phyloP scores from a whole-genome alignment of 1,284 basidiomycete species.

The Phylloboletellus chloephorus region DNA sequence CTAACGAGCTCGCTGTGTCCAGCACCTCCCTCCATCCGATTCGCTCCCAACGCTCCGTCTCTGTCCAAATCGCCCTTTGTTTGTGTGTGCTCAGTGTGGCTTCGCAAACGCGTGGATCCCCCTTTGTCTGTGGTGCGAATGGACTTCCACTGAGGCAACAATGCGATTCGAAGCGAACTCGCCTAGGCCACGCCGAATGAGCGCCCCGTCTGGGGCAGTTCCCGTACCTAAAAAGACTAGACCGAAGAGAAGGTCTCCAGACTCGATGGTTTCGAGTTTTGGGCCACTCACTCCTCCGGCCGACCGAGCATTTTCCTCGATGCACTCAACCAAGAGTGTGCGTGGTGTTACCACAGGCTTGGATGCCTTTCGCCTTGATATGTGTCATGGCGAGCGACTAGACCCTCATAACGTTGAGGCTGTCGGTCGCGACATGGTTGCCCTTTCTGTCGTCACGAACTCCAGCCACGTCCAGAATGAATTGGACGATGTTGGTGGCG shows the following conservation, averaged over 20 bases:
- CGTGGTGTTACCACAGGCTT: constrained; percentile 29
- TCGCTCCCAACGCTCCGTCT: constrained; percentile 52
- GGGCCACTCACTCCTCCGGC: constrained; percentile 21
- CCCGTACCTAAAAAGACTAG: constrained; percentile 16
- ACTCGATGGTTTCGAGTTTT: constrained; percentile 20
- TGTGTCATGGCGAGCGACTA: constrained; percentile 16
- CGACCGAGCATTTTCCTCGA: constrained; percentile 12
- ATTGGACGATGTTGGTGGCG: constrained; percentile 24
- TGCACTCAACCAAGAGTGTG: constrained; percentile 11
- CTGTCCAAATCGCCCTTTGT: constrained; percentile 42
- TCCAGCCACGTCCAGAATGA: constrained; percentile 15
- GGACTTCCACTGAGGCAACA: constrained; percentile 40
- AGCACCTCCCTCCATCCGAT: constrained; percentile 43
- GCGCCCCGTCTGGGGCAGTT: constrained; percentile 34
- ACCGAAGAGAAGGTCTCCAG: constrained; percentile 19
- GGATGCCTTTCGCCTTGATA: constrained; percentile 19
- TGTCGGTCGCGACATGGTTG: constrained; percentile 3
- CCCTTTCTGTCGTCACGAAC: constrained; percentile 5
- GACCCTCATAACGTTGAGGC: constrained; percentile 15
- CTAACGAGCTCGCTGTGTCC: constrained; percentile 10
- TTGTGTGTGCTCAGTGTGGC: constrained; percentile 46
- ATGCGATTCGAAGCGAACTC: constrained; percentile 35
- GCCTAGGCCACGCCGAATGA: constrained; percentile 34
- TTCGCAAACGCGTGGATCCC: constrained; percentile 48
- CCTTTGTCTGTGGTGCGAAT: constrained; percentile 54